Conservation (phyloP, 2,329 filamentous ascomycete genomes). For the Huntiella savannae region DNA sequence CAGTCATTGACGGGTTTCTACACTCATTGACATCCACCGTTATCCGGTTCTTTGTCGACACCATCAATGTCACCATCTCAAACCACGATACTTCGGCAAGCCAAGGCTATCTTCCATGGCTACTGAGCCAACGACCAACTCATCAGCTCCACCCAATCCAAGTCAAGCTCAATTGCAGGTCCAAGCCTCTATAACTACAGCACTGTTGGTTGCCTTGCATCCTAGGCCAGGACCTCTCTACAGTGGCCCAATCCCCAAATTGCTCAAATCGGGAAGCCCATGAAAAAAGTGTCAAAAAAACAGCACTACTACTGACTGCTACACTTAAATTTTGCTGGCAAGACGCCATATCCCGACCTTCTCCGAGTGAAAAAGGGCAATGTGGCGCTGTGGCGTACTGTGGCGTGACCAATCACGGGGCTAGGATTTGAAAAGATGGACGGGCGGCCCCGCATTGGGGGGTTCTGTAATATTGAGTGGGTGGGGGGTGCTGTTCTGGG, state of each 20-base stretch:
- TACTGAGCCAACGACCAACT: too few species aligned
- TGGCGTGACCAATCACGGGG: constrained; percentile 19
- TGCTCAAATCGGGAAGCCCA: too few species aligned
- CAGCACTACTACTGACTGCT: neutral
- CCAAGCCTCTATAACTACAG: constrained; percentile 10
- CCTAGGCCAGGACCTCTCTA: constrained; percentile 16
- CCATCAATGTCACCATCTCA: neutral
- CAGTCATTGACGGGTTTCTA: too few species aligned
- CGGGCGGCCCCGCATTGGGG: constrained; percentile 13
- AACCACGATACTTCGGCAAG: too few species aligned
- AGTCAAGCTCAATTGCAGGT: constrained; percentile 26
- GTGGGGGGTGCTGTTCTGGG: neutral
- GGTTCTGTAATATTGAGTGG: neutral
- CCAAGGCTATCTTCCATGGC: too few species aligned
- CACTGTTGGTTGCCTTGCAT: constrained; percentile 20
- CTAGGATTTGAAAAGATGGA: constrained; percentile 11
- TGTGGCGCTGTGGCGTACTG: constrained; percentile 13
- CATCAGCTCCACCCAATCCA: constrained; percentile 9
- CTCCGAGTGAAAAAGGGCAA: constrained; percentile 20
- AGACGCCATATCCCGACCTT: constrained; percentile 21
- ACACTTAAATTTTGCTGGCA: too few species aligned
- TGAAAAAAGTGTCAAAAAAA: constrained; percentile 8
- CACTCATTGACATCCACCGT: too few species aligned
- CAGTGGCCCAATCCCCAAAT: too few species aligned
- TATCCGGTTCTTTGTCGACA: too few species aligned